phyloP scores from a whole-genome alignment of 345 rosid genomes.

The Conringia planisiliqua region DNA sequence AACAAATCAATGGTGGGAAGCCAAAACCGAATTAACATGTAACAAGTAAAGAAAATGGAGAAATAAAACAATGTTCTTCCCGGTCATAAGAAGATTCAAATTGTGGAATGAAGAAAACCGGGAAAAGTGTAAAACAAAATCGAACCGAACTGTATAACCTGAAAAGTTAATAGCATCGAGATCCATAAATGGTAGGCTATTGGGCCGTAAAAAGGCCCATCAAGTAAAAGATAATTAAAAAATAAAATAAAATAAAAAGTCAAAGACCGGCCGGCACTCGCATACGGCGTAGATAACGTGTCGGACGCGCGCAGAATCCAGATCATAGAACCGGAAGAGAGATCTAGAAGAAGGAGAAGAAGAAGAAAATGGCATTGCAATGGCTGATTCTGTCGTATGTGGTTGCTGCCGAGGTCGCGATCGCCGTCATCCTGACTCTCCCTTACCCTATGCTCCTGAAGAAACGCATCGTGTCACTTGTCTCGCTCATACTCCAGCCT shows the following conservation, averaged over 20 bases:
- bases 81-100: neutral
- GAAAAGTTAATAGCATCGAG: neutral
- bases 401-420: slow-evolving; percentile 69
- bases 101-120: neutral
- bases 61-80: neutral
- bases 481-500: slow-evolving; percentile 69
- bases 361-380: slow-evolving; percentile 71
- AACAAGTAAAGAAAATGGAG: neutral
- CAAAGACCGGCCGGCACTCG: neutral
- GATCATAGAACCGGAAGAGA: neutral
- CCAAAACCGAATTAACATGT: neutral
- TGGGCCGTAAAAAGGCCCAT: slow-evolving; percentile 24
- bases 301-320: slow-evolving; percentile 11
- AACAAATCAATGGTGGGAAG: neutral
- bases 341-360: slow-evolving; percentile 13
- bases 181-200: neutral
- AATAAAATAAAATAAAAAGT: neutral
- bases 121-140: neutral
- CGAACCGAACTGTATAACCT: neutral
- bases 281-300: slow-evolving; percentile 24
- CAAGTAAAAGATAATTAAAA: neutral
- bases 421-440: slow-evolving; percentile 58
- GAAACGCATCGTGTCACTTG: slow-evolving; percentile 59
- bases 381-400: slow-evolving; percentile 77
- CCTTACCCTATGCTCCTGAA: slow-evolving; percentile 75